These are phyloP conservation scores for Diaporthe amygdali DNA, from an alignment of 2,329 filamentous ascomycete genomes.

Conservation along the genomic window DNA sequence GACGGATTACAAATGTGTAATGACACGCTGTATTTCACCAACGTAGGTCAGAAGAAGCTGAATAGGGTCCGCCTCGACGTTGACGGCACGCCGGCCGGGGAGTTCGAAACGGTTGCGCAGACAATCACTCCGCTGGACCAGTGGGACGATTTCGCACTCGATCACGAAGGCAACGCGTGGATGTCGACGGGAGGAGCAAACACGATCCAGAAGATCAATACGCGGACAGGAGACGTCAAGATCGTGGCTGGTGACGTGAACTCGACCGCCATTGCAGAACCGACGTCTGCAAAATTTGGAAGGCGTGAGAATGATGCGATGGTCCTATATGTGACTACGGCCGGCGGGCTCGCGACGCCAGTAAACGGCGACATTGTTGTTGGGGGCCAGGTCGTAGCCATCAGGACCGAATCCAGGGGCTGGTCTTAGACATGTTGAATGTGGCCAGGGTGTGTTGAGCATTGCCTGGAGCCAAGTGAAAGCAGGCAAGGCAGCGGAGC, in stretches of 20 bases:
- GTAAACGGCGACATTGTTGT: constrained; percentile 23
- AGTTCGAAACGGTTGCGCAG: constrained; percentile 22
- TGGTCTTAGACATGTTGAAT: neutral
- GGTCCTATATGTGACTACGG: constrained; percentile 25
- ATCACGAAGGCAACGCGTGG: constrained; percentile 28
- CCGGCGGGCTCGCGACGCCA: constrained; percentile 18
- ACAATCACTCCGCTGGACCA: constrained; percentile 13
- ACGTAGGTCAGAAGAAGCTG: constrained; percentile 30
- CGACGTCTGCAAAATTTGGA: constrained; percentile 24
- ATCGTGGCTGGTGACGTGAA: constrained; percentile 29
- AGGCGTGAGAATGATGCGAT: constrained; percentile 16
- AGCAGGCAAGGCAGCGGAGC: neutral
- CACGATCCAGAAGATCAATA: constrained; percentile 25
- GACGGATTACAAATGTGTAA: constrained; percentile 34
- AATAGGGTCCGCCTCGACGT: constrained; percentile 28
- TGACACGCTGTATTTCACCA: constrained; percentile 33
- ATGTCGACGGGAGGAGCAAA: constrained; percentile 28
- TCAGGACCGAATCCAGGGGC: constrained; percentile 4
- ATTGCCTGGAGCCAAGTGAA: neutral
- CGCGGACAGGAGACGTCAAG: constrained; percentile 20
- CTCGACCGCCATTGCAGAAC: constrained; percentile 25
- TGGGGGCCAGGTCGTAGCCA: constrained; percentile 23
- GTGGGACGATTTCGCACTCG: constrained; percentile 31
- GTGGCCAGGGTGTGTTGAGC: neutral
- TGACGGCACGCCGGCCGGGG: constrained; percentile 25